Percentiles rank a stretch among this genome's conserved stretches.
phyloP scores from a whole-genome alignment of 2,329 filamentous ascomycete genomes.

The Mycogone perniciosa region DNA sequence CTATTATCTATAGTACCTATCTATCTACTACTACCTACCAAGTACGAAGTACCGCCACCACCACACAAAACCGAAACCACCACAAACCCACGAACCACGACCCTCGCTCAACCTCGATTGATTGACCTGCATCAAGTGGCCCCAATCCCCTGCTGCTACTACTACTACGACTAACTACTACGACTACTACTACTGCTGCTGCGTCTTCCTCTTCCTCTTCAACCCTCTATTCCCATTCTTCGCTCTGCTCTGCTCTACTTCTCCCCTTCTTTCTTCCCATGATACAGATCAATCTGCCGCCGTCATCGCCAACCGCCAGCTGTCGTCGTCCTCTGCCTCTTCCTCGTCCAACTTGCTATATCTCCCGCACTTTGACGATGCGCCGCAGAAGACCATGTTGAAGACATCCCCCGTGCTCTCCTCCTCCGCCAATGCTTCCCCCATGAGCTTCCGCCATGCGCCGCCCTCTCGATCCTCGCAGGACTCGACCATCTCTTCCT shows the following conservation, averaged over 20 bases:
- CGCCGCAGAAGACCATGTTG: slow-evolving; percentile 51
- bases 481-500: slow-evolving; percentile 4
- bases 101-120: too few relatives aligned
- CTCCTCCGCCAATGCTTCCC: slow-evolving; percentile 47
- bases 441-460: slow-evolving; percentile 37
- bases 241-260: too few relatives aligned
- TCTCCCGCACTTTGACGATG: slow-evolving; percentile 34
- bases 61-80: too few relatives aligned
- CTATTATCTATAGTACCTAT: too few relatives aligned
- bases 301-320: neutral
- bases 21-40: too few relatives aligned
- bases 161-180: too few relatives aligned
- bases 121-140: too few relatives aligned
- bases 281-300: neutral
- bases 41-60: too few relatives aligned
- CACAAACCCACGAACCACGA: too few relatives aligned
- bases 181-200: too few relatives aligned
- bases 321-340: neutral
- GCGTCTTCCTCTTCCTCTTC: neutral
- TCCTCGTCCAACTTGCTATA: neutral
- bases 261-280: neutral
- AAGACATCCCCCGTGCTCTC: slow-evolving; percentile 49
- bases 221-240: neutral
- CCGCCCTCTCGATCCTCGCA: slow-evolving; percentile 15
- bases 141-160: too few relatives aligned